Conservation (phyloP, 192 early-diverging fungal genomes). For the Spizellomyces punctatus region DNA sequence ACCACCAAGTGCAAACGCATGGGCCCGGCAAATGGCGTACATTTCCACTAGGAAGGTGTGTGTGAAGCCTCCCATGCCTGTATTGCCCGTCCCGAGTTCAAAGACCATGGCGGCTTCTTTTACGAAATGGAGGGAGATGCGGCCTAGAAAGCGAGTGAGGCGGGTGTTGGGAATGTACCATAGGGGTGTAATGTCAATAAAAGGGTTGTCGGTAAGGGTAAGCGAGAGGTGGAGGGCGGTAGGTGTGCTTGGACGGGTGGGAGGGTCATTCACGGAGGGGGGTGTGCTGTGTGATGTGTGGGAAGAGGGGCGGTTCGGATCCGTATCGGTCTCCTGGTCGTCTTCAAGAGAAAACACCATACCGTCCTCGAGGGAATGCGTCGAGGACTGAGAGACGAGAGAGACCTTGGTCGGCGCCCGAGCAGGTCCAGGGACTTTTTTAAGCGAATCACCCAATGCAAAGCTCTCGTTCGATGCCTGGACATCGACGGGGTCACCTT, state of each 20-base stretch:
- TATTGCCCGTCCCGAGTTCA: constrained; percentile 46
- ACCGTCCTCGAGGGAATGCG: neutral
- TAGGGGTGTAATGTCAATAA: constrained; percentile 70
- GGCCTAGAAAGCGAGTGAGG: constrained; percentile 63
- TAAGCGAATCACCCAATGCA: neutral
- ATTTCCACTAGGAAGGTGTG: constrained; percentile 69
- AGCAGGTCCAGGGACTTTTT: neutral
- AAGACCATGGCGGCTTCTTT: constrained; percentile 62
- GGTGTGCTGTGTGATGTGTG: neutral
- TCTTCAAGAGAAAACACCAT: constrained; percentile 14
- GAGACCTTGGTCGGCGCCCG: neutral
- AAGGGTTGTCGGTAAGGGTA: constrained; percentile 32
- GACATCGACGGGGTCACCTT: neutral
- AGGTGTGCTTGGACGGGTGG: neutral
- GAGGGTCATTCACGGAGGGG: neutral
- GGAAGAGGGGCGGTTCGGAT: neutral
- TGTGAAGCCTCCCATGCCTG: constrained; percentile 75
- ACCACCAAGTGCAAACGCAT: constrained; percentile 70
- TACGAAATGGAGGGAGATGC: constrained; percentile 79
- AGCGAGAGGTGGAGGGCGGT: constrained; percentile 21
- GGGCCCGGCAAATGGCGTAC: constrained; percentile 66
- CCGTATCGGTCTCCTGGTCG: constrained; percentile 5
- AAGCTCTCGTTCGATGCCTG: neutral
- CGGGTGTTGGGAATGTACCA: constrained; percentile 61
- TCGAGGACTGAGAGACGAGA: neutral